phyloP scores from a whole-genome alignment of 768 basidiomycete species.

The Hydnum rufescens region DNA sequence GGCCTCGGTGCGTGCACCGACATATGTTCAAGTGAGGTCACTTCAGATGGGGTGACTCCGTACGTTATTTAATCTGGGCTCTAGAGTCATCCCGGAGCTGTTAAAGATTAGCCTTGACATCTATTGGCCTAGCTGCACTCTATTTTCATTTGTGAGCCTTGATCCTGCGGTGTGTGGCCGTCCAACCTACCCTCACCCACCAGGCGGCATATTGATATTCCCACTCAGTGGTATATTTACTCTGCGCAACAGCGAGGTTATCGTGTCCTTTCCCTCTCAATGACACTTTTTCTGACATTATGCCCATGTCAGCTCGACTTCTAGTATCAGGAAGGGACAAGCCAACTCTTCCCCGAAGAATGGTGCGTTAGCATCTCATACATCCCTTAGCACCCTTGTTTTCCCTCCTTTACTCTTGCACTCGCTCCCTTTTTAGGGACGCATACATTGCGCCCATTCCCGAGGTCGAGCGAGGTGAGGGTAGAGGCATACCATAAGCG shows the following conservation, averaged over 20 bases:
- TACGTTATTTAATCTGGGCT: neutral
- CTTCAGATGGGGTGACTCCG: neutral
- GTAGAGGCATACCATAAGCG: conserved; percentile 68
- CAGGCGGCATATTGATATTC: neutral
- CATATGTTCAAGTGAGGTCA: conserved; percentile 49
- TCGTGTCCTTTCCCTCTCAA: neutral
- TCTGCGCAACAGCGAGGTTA: conserved; percentile 45
- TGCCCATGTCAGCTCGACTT: conserved; percentile 44
- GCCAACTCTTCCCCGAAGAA: conserved; percentile 70
- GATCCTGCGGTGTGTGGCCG: conserved; percentile 29
- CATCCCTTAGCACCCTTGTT: neutral
- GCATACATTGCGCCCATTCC: conserved; percentile 68
- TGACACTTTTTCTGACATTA: neutral
- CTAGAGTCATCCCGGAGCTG: conserved; percentile 61
- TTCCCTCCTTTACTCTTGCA: neutral
- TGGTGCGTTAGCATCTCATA: conserved; percentile 34
- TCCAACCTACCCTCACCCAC: neutral
- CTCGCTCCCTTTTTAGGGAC: conserved; percentile 32
- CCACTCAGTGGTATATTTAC: conserved; percentile 72
- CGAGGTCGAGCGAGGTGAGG: conserved; percentile 61
- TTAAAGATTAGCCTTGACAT: too few relatives aligned
- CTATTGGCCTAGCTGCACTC: too few relatives aligned
- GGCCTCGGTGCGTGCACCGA: conserved; percentile 75
- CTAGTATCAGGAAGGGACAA: conserved; percentile 80
- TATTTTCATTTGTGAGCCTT: too few relatives aligned